phyloP scores from a whole-genome alignment of 2,329 filamentous ascomycete genomes.

The Geoglossum cookeanum region DNA sequence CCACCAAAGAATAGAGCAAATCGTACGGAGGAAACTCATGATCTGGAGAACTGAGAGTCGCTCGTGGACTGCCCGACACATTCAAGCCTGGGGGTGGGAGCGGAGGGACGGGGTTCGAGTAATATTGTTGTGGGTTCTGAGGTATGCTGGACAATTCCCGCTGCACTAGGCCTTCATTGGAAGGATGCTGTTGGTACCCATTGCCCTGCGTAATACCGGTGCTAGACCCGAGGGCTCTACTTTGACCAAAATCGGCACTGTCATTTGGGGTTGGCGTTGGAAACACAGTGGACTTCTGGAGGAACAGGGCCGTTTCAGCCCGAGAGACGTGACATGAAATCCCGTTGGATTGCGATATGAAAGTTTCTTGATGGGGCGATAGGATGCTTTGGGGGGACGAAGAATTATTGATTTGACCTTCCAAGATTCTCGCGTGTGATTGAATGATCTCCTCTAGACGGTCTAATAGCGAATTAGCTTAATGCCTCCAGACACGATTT shows the following conservation, averaged over 20 bases:
- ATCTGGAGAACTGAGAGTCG: slow-evolving; percentile 35
- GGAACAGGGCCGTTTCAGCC: slow-evolving; percentile 39
- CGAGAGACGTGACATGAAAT: slow-evolving; percentile 24
- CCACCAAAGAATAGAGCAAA: slow-evolving; percentile 50
- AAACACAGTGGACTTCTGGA: slow-evolving; percentile 38
- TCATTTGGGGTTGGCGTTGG: slow-evolving; percentile 14
- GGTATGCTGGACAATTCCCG: background rate
- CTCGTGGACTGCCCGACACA: slow-evolving; percentile 18
- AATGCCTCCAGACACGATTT: background rate
- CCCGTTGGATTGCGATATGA: slow-evolving; percentile 25
- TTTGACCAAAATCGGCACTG: slow-evolving; percentile 13
- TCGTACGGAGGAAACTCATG: slow-evolving; percentile 58
- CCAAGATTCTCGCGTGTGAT: slow-evolving; percentile 44
- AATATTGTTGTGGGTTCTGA: slow-evolving; percentile 7
- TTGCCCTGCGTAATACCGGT: background rate
- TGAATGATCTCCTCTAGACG: slow-evolving; percentile 47
- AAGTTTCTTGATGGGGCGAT: background rate
- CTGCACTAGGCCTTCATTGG: slow-evolving; percentile 5
- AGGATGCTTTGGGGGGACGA: slow-evolving; percentile 12
- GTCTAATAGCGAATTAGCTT: background rate
- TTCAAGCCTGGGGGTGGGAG: slow-evolving; percentile 21
- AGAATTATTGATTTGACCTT: slow-evolving; percentile 15
- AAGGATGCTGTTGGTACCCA: background rate
- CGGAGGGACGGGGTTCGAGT: slow-evolving; percentile 17
- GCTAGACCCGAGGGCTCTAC: background rate